These are phyloP conservation scores for Bryum argenteum DNA, from an alignment of 225 moss, liverwort and hornwort species.

Conservation along the genomic window DNA sequence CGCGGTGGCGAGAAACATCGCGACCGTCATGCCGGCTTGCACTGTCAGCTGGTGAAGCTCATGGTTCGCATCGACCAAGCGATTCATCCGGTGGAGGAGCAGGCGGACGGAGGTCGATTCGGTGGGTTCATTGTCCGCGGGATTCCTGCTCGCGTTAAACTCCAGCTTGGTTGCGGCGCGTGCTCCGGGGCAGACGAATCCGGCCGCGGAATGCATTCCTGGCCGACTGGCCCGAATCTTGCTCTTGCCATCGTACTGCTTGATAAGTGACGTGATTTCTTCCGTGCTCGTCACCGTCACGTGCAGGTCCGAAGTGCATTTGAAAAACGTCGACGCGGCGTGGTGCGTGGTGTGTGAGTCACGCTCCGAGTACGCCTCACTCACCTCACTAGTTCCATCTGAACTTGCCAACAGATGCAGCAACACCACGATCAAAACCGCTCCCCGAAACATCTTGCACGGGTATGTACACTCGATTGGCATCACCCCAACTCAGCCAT, in stretches of 20 bases:
- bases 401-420: too few species aligned
- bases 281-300: constrained; percentile 6
- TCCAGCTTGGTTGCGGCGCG: not conserved
- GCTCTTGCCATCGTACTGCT: constrained; percentile 8
- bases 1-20: not conserved
- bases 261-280: constrained; percentile 16
- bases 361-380: not conserved
- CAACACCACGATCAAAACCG: too few species aligned
- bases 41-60: constrained; percentile 4
- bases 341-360: not conserved
- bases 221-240: constrained; percentile 24
- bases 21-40: constrained; percentile 21
- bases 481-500: too few species aligned
- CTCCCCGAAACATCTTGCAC: too few species aligned
- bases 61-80: not conserved
- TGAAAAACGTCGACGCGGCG: not conserved
- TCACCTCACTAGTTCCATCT: not conserved
- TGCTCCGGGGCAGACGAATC: not conserved
- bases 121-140: not conserved
- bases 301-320: constrained; percentile 16
- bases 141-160: not conserved
- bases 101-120: not conserved
- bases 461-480: too few species aligned
- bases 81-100: constrained; percentile 24
- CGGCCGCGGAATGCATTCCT: not conserved